These are phyloP conservation scores for Penicillium sp. DNA, from an alignment of 2,329 filamentous ascomycete genomes.

Conservation along the genomic window DNA sequence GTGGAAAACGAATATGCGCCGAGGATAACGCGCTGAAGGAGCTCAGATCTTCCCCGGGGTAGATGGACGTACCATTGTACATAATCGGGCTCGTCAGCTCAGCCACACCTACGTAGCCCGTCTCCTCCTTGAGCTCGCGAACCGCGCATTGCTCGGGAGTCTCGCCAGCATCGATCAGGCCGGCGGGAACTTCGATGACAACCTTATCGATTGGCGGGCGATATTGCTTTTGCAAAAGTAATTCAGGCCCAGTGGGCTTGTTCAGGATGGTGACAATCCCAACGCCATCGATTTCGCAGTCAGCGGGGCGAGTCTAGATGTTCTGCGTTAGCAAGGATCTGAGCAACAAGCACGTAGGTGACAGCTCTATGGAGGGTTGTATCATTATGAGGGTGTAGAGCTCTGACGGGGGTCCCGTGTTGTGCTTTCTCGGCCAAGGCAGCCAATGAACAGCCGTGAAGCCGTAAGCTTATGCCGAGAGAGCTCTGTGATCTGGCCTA, in stretches of 20 bases:
- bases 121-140: slow-evolving; percentile 64
- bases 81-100: slow-evolving; percentile 46
- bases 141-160: slow-evolving; percentile 58
- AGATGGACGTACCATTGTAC: slow-evolving; percentile 45
- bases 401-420: slow-evolving; percentile 1
- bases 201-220: slow-evolving; percentile 61
- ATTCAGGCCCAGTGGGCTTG: slow-evolving; percentile 52
- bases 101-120: slow-evolving; percentile 59
- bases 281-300: slow-evolving; percentile 57
- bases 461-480: slow-evolving; percentile 4
- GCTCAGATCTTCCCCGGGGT: not conserved
- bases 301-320: slow-evolving; percentile 50
- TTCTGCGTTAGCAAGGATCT: slow-evolving; percentile 13
- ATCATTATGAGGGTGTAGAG: not conserved
- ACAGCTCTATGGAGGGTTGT: not conserved
- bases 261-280: slow-evolving; percentile 62
- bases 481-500: not conserved
- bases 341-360: not conserved
- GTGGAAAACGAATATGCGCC: not conserved
- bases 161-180: slow-evolving; percentile 61
- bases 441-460: slow-evolving; percentile 7
- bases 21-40: not conserved
- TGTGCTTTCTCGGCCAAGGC: slow-evolving; percentile 2
- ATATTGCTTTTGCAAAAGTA: slow-evolving; percentile 62
- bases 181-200: slow-evolving; percentile 63